Base-by-base conservation (phyloP, 1,139 yeast species). In the Williopsis jadinii region DNA sequence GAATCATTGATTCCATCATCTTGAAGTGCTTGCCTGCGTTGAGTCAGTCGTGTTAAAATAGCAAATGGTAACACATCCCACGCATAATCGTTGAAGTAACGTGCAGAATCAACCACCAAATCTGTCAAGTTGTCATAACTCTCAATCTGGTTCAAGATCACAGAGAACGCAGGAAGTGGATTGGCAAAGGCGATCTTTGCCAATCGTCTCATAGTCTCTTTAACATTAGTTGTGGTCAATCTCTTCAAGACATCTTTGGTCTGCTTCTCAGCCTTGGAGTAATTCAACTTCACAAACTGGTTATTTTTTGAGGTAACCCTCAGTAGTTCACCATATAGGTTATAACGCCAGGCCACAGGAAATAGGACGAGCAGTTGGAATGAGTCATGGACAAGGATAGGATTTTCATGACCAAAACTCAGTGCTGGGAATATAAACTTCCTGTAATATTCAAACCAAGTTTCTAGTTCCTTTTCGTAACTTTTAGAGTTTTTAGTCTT, bases 61-160 rank as follows among this genome's bases (percentile, higher is more conserved):
- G 85, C 90, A 51, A 77, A 80, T 2, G 92, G 82, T 34, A 90
- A 64, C 2, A 80, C 84, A 59, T 90, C 97, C 90, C 95, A 88
- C 0, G 90, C 92, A 56, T 84, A 81, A 9, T 68, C 73, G 42
- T 83, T 84, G 59, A 88, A 86, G 54, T 80, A 84, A 37, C 81
- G 68, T 0, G 96, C 90, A 3, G 95, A 79, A 42, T 83, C 84
- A 10, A 87, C 90, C 11, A 92, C 80, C 43, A 88, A 68, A 36
- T 77, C 80, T 41, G 81, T 86, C 50, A 88, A 74, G 57, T 88
- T 92, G 57, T 85, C 96, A 57, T 92, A 94, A 65, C 95, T 87
- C 60, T 94, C 98, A 46, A 92, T 80, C 54, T 82, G 90, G 42
- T 75, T 77, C 27, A 83, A 66, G 33, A 81, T 70, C 1, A 84